Evolutionary conservation across 331 rosid genomes (phyloP).

Genomic region (Arachis monticola): DNA sequence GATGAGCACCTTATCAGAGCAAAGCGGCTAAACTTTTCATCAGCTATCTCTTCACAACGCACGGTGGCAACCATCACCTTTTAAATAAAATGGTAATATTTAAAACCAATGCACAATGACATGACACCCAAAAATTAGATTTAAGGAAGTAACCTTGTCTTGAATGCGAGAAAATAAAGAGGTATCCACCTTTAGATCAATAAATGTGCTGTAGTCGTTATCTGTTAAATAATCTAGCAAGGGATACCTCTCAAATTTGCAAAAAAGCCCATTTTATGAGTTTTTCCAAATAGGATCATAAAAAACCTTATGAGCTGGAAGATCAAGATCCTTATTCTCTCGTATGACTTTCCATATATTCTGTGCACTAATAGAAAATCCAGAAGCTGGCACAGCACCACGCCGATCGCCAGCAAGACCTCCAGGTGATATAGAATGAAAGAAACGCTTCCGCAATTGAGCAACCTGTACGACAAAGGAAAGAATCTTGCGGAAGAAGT

Average conservation of each 20-base stretch:
- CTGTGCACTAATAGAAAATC: conserved; percentile 87
- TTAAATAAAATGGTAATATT: conserved; percentile 30
- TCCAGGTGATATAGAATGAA: conserved; percentile 82
- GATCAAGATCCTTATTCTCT: conserved; percentile 94
- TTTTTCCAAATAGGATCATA: conserved; percentile 2
- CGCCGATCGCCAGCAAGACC: conserved; percentile 94
- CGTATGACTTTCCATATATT: conserved; percentile 91
- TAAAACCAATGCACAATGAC: conserved; percentile 19
- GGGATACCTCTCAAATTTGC: background rate
- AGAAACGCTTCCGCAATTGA: conserved; percentile 79
- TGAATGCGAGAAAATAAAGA: background rate
- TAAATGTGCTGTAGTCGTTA: background rate
- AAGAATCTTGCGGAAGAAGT: background rate
- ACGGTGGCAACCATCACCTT: conserved; percentile 99
- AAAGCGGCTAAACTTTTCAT: conserved; percentile 64
- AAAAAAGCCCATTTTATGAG: background rate
- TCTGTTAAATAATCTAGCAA: background rate
- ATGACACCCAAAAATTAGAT: conserved; percentile 28
- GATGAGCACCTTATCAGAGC: conserved; percentile 62
- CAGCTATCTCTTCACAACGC: conserved; percentile 94
- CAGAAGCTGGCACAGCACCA: conserved; percentile 93
- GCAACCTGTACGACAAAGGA: conserved; percentile 66
- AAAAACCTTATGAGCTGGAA: conserved; percentile 95
- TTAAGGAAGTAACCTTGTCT: background rate
- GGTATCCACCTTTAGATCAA: background rate